A percentile compares a stretch with the other conserved stretches of the same genome.
These are phyloP conservation scores for Russula olivacea DNA, from an alignment of 768 basidiomycete genomes.

Conservation along the genomic window DNA sequence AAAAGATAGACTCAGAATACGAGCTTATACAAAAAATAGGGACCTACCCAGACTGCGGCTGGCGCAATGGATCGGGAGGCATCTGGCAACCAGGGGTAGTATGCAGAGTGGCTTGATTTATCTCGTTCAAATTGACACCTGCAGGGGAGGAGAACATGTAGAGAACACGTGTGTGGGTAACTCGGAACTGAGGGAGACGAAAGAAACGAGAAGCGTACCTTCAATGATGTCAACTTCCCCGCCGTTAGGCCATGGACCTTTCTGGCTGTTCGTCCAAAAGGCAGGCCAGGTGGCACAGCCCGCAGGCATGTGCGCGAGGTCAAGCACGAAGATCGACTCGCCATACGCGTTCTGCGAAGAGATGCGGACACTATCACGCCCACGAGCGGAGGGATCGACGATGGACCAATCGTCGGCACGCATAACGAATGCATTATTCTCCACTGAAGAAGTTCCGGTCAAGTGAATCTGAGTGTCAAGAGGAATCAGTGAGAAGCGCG, in stretches of 20 bases:
- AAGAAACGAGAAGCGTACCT: constrained; percentile 31
- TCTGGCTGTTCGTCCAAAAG: constrained; percentile 50
- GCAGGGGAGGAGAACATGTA: not conserved
- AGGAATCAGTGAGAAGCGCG: not conserved
- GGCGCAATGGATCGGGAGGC: constrained; percentile 27
- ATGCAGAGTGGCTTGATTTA: constrained; percentile 51
- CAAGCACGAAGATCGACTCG: constrained; percentile 46
- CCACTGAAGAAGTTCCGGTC: constrained; percentile 28
- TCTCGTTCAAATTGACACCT: constrained; percentile 45
- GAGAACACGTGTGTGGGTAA: not conserved
- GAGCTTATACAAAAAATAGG: not conserved
- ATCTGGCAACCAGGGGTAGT: constrained; percentile 43
- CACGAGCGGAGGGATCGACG: constrained; percentile 37
- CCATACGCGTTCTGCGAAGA: constrained; percentile 39
- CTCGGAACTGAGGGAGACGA: not conserved
- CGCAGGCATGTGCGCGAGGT: constrained; percentile 53
- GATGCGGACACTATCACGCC: constrained; percentile 42
- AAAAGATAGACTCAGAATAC: not conserved
- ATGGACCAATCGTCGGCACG: constrained; percentile 42
- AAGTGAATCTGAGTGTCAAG: not conserved
- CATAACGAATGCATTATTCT: constrained; percentile 48
- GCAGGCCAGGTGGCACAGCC: constrained; percentile 62
- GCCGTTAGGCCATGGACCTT: constrained; percentile 54
- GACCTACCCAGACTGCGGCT: constrained; percentile 43
- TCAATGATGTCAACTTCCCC: constrained; percentile 61